phyloP scores from a whole-genome alignment of 495 filamentous ascomycete species.

The Articulospora tetracladia region DNA sequence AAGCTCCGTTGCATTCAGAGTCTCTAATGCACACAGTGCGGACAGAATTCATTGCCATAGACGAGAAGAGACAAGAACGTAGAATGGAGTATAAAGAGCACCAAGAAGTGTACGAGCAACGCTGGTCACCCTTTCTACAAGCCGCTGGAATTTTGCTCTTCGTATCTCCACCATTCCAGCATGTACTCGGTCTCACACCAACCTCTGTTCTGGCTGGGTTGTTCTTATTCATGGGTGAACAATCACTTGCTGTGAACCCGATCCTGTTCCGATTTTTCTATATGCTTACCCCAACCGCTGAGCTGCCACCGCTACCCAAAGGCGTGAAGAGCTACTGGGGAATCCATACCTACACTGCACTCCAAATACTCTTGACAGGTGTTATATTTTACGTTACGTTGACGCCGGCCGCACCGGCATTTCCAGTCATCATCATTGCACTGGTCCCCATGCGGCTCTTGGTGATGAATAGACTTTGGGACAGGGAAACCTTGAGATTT shows the following conservation, averaged over 20 bases:
- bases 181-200: conserved; percentile 63
- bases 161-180: conserved; percentile 63
- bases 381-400: conserved; percentile 63
- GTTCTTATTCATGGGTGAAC: conserved; percentile 73
- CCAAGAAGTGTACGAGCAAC: conserved; percentile 57
- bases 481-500: conserved; percentile 53
- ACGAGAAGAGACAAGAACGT: conserved; percentile 33
- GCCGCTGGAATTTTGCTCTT: conserved; percentile 59
- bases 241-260: conserved; percentile 64
- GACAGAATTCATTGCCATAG: conserved; percentile 34
- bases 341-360: conserved; percentile 60
- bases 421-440: conserved; percentile 64
- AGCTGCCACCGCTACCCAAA: conserved; percentile 54
- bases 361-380: conserved; percentile 57
- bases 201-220: conserved; percentile 66
- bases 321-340: conserved; percentile 43
- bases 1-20: conserved; percentile 68
- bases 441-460: conserved; percentile 59
- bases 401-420: conserved; percentile 59
- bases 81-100: conserved; percentile 35
- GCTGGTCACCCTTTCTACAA: conserved; percentile 64
- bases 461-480: conserved; percentile 63
- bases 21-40: conserved; percentile 55
- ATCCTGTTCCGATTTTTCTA: conserved; percentile 62
- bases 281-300: conserved; percentile 59